A percentile compares a stretch with the other conserved stretches of the same genome.
These are phyloP conservation scores for Uronychia binucleata DNA, from an alignment of 73 alveolate genomes.

Conservation along the genomic window DNA sequence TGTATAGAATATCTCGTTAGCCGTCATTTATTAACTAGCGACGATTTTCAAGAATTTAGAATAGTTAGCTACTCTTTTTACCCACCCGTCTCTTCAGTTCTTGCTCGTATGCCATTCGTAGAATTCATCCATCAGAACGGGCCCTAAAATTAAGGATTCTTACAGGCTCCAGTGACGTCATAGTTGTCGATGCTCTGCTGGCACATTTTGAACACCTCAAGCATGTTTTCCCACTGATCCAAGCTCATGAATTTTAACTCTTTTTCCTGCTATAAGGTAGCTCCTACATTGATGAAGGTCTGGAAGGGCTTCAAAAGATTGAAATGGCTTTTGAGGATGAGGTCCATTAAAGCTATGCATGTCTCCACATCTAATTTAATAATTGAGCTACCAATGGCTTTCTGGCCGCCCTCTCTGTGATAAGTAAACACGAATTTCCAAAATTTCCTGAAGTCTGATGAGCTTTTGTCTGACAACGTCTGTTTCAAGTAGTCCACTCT, in stretches of 20 bases:
- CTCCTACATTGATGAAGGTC: background rate
- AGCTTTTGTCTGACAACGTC: background rate
- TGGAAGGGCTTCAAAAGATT: background rate
- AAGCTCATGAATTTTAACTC: constrained; percentile 5
- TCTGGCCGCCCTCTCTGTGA: constrained; percentile 35
- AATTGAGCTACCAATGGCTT: constrained; percentile 1
- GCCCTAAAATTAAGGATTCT: constrained; percentile 9
- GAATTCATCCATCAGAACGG: constrained; percentile 23
- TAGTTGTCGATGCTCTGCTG: constrained; percentile 15
- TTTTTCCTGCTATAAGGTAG: constrained; percentile 3
- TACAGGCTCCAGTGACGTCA: constrained; percentile 22
- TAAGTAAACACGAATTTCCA: constrained; percentile 26
- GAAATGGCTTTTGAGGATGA: constrained; percentile 3
- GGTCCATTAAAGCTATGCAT: constrained; percentile 9
- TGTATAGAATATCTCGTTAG: background rate
- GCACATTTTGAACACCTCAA: constrained; percentile 10
- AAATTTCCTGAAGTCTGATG: constrained; percentile 1
- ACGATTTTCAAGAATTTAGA: background rate
- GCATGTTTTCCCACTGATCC: constrained; percentile 33
- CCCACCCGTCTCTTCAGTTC: background rate
- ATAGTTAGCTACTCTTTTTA: background rate
- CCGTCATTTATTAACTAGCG: background rate
- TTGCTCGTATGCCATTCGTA: constrained; percentile 23
- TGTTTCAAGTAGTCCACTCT: background rate
- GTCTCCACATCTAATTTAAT: background rate